Evolutionary conservation across 2,329 filamentous ascomycete species (phyloP).

Genomic region (Penicillium sp.): DNA sequence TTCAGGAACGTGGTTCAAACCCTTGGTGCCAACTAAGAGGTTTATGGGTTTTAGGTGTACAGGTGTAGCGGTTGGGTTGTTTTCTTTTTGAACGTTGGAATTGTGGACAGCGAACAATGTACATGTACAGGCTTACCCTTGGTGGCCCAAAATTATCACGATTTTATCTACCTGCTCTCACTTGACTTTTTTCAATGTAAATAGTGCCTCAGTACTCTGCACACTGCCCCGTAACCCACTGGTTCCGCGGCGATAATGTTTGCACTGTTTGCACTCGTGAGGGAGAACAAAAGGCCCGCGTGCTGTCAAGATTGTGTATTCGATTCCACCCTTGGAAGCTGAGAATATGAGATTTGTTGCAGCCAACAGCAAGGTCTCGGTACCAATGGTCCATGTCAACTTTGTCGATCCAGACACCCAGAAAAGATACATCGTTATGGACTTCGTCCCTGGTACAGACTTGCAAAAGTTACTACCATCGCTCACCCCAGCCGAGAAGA

Average conservation of each 20-base stretch:
- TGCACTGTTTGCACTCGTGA: too few relatives aligned
- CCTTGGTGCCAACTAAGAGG: slow-evolving; percentile 22
- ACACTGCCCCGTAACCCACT: too few relatives aligned
- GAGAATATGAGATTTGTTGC: slow-evolving; percentile 23
- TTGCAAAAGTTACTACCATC: slow-evolving; percentile 14
- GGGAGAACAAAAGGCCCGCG: neutral
- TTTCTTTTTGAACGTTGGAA: slow-evolving; percentile 10
- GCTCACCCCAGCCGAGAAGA: slow-evolving; percentile 11
- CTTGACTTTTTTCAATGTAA: neutral
- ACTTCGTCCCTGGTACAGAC: slow-evolving; percentile 14
- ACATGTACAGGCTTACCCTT: slow-evolving; percentile 5
- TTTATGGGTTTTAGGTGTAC: slow-evolving; percentile 4
- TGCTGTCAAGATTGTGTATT: slow-evolving; percentile 20
- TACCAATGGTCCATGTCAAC: slow-evolving; percentile 15
- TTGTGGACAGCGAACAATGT: slow-evolving; percentile 21
- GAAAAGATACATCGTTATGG: slow-evolving; percentile 22
- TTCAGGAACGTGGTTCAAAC: slow-evolving; percentile 43
- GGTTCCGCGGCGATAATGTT: neutral
- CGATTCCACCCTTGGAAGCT: slow-evolving; percentile 17
- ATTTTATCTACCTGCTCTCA: neutral
- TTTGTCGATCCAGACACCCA: slow-evolving; percentile 15
- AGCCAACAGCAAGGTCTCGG: slow-evolving; percentile 17
- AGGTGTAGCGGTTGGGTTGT: slow-evolving; percentile 8
- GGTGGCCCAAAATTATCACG: neutral
- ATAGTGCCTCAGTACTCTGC: too few relatives aligned